Conservation (phyloP, 2,329 filamentous ascomycete species). For the Thyridium curvatum region DNA sequence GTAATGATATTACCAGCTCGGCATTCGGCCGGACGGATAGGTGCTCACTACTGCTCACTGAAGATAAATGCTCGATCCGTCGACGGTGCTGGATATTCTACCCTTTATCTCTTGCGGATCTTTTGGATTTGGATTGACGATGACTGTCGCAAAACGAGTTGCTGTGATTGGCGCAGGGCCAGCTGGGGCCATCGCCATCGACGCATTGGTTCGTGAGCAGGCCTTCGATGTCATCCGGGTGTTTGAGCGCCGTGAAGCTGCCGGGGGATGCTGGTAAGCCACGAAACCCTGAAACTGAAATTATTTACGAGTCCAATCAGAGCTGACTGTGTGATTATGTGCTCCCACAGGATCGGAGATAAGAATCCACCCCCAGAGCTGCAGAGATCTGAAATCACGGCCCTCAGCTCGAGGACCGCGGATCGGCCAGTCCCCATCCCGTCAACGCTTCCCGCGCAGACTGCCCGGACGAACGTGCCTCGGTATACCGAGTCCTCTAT, state of each 20-base stretch:
- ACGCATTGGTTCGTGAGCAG: conserved; percentile 49
- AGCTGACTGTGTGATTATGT: too few species aligned
- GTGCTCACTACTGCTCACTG: too few species aligned
- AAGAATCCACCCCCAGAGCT: conserved; percentile 27
- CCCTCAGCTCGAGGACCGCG: conserved; percentile 40
- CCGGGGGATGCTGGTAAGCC: conserved; percentile 49
- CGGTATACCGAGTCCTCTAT: conserved; percentile 53
- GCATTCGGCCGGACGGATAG: too few species aligned
- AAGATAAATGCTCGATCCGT: too few species aligned
- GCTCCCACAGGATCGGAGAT: conserved; percentile 34
- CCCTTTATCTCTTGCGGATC: too few species aligned
- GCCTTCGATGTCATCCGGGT: conserved; percentile 49
- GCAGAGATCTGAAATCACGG: conserved; percentile 30
- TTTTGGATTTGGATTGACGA: too few species aligned
- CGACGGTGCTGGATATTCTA: too few species aligned
- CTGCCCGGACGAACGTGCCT: conserved; percentile 31
- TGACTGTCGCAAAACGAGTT: conserved; percentile 22
- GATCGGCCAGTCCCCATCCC: conserved; percentile 43
- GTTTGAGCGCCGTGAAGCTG: conserved; percentile 49
- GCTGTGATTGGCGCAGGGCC: conserved; percentile 54
- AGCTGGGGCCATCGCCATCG: conserved; percentile 48
- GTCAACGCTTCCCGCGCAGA: conserved; percentile 35
- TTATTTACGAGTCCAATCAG: too few species aligned
- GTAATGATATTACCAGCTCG: too few species aligned
- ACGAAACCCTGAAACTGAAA: too few species aligned